These are phyloP conservation scores for Amyloporia xantha DNA, from an alignment of 768 basidiomycete genomes.

Conservation along the genomic window DNA sequence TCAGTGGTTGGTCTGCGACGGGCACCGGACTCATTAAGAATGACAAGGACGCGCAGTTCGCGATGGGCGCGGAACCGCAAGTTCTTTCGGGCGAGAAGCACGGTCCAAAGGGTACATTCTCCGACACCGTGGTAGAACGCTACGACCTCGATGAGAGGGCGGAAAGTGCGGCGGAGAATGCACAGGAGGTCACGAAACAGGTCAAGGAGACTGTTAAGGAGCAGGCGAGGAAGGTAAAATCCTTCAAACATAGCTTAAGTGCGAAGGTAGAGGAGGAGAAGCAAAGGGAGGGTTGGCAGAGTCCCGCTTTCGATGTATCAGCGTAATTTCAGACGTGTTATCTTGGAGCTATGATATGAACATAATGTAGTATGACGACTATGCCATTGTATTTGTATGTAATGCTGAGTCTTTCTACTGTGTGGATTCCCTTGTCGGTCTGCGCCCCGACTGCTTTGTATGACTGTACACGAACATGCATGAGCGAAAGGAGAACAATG, in stretches of 20 bases:
- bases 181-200: conserved; percentile 18
- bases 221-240: conserved; percentile 20
- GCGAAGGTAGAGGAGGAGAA: conserved; percentile 28
- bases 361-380: no score
- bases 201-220: conserved; percentile 23
- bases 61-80: conserved; percentile 71
- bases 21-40: conserved; percentile 59
- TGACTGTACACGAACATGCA: no score
- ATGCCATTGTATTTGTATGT: no score
- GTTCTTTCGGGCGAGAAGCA: conserved; percentile 60
- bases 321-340: no score
- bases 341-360: no score
- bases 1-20: conserved; percentile 46
- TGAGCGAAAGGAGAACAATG: no score
- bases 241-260: conserved; percentile 27
- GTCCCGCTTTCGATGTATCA: conserved; percentile 28
- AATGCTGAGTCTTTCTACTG: no score
- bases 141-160: conserved; percentile 23
- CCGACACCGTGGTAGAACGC: conserved; percentile 32
- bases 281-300: conserved; percentile 29
- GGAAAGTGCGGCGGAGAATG: conserved; percentile 11
- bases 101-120: conserved; percentile 54
- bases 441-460: no score
- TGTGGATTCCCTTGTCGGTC: no score
- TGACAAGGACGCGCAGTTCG: conserved; percentile 40